Conservation (phyloP, 2,329 filamentous ascomycete genomes). For the Dothidotthia symphoricarpi region DNA sequence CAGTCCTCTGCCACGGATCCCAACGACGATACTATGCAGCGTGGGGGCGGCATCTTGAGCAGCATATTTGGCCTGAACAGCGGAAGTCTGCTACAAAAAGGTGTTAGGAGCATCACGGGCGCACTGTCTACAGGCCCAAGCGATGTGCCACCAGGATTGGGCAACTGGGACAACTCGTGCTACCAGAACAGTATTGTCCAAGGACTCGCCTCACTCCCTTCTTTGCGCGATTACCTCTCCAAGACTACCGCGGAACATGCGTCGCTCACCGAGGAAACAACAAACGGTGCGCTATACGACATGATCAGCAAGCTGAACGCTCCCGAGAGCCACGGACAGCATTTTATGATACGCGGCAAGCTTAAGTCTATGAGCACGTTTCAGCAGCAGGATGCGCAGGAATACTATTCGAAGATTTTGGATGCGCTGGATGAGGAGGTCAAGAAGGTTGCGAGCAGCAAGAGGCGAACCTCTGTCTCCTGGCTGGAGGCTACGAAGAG, state of each 20-base stretch:
- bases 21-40: slow-evolving; percentile 20
- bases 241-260: slow-evolving; percentile 33
- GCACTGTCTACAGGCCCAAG: slow-evolving; percentile 34
- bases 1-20: slow-evolving; percentile 14
- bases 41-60: slow-evolving; percentile 25
- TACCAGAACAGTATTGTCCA: slow-evolving; percentile 97
- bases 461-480: slow-evolving; percentile 41
- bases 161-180: slow-evolving; percentile 93
- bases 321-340: slow-evolving; percentile 67
- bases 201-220: slow-evolving; percentile 68
- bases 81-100: slow-evolving; percentile 37
- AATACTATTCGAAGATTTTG: slow-evolving; percentile 89
- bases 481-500: slow-evolving; percentile 29
- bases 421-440: slow-evolving; percentile 82
- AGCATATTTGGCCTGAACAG: slow-evolving; percentile 42
- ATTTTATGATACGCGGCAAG: slow-evolving; percentile 76
- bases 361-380: slow-evolving; percentile 92
- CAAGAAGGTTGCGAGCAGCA: slow-evolving; percentile 46
- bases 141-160: slow-evolving; percentile 61
- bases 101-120: slow-evolving; percentile 37
- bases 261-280: slow-evolving; percentile 43
- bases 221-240: slow-evolving; percentile 65
- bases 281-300: slow-evolving; percentile 58
- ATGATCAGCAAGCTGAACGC: slow-evolving; percentile 71
- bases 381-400: slow-evolving; percentile 96